A percentile compares a stretch with the other conserved stretches of the same genome.
These are phyloP conservation scores for Laetiporus sulphureus DNA, from an alignment of 1,284 basidiomycete genomes.

Conservation along the genomic window DNA sequence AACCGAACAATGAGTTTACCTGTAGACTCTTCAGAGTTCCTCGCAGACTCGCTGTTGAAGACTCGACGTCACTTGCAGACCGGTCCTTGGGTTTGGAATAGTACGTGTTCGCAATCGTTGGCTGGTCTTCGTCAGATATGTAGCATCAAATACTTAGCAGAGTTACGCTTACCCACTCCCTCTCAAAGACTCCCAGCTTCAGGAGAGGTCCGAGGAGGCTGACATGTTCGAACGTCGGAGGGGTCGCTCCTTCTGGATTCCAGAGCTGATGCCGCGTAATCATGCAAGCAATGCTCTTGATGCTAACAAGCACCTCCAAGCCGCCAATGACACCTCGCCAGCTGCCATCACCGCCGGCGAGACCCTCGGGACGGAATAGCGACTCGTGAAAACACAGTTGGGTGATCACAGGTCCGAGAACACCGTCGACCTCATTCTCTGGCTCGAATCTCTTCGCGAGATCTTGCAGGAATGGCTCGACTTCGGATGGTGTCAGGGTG, in stretches of 20 bases:
- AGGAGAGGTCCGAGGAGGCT: constrained; percentile 80
- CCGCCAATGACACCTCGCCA: constrained; percentile 90
- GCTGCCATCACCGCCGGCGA: constrained; percentile 60
- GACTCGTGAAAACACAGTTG: constrained; percentile 56
- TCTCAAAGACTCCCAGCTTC: constrained; percentile 75
- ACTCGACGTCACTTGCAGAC: constrained; percentile 69
- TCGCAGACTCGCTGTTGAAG: constrained; percentile 77
- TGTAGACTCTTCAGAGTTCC: constrained; percentile 79
- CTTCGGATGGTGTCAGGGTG: constrained; percentile 43
- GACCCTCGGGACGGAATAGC: constrained; percentile 55
- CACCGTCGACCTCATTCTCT: constrained; percentile 33
- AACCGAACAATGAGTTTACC: constrained; percentile 33
- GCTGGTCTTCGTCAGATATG: constrained; percentile 39
- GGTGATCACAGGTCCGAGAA: constrained; percentile 47
- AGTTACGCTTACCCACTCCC: constrained; percentile 73
- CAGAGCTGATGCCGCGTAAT: constrained; percentile 69
- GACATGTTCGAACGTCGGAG: constrained; percentile 53
- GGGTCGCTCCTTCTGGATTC: constrained; percentile 55
- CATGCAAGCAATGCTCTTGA: constrained; percentile 81
- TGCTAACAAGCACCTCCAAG: constrained; percentile 71
- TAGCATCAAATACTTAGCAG: background rate
- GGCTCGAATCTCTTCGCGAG: constrained; percentile 61
- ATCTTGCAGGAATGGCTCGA: constrained; percentile 69
- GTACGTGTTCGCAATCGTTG: constrained; percentile 69
- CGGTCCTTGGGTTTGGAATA: constrained; percentile 83